Percentiles rank a stretch among this genome's conserved stretches.
Evolutionary conservation across 208 protist species (phyloP).

Genomic region (Acanthamoeba castellanii): DNA sequence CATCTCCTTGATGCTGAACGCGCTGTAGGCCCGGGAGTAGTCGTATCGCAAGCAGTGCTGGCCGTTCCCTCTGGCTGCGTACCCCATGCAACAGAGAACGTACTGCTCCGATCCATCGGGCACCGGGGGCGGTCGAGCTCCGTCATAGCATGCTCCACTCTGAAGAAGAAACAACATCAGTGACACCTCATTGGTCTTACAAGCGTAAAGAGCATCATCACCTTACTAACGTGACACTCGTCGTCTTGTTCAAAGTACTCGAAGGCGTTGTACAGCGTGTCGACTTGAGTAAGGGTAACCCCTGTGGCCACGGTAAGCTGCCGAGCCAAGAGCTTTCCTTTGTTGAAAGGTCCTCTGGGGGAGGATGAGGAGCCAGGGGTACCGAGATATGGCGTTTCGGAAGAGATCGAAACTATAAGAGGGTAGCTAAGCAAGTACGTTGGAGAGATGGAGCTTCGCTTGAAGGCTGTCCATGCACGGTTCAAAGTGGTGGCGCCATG

Average conservation of each 20-base stretch:
- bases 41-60: conserved; percentile 61
- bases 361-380: not conserved
- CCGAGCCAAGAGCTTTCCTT: no score
- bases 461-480: not conserved
- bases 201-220: not conserved
- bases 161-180: not conserved
- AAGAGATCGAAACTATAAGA: not conserved
- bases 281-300: not conserved
- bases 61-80: not conserved
- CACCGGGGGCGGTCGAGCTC: not conserved
- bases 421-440: not conserved
- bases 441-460: not conserved
- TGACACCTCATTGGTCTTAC: no score
- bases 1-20: not conserved
- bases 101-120: conserved; percentile 6
- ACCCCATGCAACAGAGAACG: conserved; percentile 34
- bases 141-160: not conserved
- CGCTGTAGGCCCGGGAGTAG: not conserved
- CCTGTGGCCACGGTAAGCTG: not conserved
- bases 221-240: conserved; percentile 11
- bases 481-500: not conserved
- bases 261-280: conserved; percentile 31
- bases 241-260: not conserved
- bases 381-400: not conserved
- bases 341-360: not conserved